phyloP scores from a whole-genome alignment of 2,329 filamentous ascomycete species.

The Apiospora marii region DNA sequence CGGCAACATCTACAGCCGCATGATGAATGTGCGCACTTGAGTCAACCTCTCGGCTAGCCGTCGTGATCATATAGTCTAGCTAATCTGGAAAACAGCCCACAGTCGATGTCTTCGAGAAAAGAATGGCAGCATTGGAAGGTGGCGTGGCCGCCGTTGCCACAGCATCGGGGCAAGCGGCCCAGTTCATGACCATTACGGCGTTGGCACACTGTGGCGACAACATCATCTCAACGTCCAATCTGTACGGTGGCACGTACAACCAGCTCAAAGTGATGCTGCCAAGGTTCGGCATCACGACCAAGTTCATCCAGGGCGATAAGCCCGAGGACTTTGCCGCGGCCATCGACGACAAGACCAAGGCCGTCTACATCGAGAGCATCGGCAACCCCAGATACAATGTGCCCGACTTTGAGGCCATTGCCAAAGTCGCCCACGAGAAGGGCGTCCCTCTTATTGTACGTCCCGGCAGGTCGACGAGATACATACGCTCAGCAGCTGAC shows the following conservation, averaged over 20 bases:
- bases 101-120: constrained; percentile 95
- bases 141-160: constrained; percentile 87
- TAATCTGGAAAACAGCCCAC: constrained; percentile 70
- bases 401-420: constrained; percentile 88
- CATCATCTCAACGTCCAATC: constrained; percentile 87
- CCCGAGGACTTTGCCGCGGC: constrained; percentile 79
- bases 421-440: constrained; percentile 75
- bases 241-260: constrained; percentile 97
- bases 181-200: constrained; percentile 87
- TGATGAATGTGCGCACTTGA: constrained; percentile 77
- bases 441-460: constrained; percentile 71
- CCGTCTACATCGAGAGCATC: constrained; percentile 89
- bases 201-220: constrained; percentile 92
- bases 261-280: constrained; percentile 93
- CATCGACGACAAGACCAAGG: constrained; percentile 94
- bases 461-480: background rate
- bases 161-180: constrained; percentile 86
- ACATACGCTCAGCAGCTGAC: background rate
- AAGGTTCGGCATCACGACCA: constrained; percentile 85
- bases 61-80: background rate
- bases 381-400: constrained; percentile 95
- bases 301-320: constrained; percentile 85
- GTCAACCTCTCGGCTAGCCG: constrained; percentile 39
- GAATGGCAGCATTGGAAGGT: constrained; percentile 93
- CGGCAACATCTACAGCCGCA: constrained; percentile 97